These are phyloP conservation scores for Pinus albicaulis DNA, from an alignment of 75 land plant genomes.

Conservation along the genomic window DNA sequence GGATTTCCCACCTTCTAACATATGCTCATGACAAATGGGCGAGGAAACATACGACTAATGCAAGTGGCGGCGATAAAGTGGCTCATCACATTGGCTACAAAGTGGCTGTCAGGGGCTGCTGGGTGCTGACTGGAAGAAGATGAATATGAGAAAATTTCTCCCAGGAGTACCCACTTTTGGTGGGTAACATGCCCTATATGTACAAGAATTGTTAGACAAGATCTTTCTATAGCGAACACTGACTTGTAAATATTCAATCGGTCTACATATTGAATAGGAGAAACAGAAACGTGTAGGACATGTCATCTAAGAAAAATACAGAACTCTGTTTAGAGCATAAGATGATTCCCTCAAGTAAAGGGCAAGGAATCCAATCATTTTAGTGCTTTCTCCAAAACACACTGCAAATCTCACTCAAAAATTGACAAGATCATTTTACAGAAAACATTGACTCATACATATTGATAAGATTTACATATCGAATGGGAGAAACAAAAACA, in stretches of 20 bases:
- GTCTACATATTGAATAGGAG: not conserved
- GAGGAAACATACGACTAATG: too few relatives aligned
- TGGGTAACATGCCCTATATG: not conserved
- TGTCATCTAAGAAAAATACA: not conserved
- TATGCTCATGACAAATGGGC: too few relatives aligned
- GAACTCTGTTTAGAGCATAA: not conserved
- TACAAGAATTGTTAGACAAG: not conserved
- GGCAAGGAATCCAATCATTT: not conserved
- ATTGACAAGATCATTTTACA: not conserved
- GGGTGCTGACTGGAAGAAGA: too few relatives aligned
- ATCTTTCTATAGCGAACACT: not conserved
- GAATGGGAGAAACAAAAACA: not conserved
- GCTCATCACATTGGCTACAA: too few relatives aligned
- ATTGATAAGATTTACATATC: not conserved
- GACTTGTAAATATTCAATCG: not conserved
- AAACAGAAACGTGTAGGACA: not conserved
- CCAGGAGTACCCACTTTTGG: not conserved
- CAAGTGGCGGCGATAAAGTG: too few relatives aligned
- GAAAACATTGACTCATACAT: not conserved
- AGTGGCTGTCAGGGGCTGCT: too few relatives aligned
- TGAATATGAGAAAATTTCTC: too few relatives aligned
- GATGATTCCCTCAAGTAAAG: not conserved
- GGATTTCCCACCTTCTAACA: too few relatives aligned
- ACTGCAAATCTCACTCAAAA: not conserved
- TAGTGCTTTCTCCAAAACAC: not conserved